Percentiles rank a stretch among this genome's conserved stretches.
phyloP scores from a whole-genome alignment of 139 green algal species.

The Chlamydomonas urium region DNA sequence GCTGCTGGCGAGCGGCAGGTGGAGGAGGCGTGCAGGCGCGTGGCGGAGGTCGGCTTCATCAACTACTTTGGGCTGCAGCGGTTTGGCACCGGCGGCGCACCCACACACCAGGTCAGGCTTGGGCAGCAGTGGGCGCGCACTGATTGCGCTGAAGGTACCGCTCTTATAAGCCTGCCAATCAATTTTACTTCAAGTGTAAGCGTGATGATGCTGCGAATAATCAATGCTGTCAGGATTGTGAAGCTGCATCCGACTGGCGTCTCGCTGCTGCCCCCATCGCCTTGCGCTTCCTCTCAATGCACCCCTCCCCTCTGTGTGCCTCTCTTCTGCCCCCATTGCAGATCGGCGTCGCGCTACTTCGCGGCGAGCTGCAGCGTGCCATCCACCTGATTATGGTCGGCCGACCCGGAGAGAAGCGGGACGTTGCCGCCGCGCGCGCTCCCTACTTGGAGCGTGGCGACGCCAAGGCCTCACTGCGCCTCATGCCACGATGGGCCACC shows the following conservation, averaged over 20 bases:
- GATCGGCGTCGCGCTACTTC: not conserved
- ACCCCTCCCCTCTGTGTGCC: too few relatives aligned
- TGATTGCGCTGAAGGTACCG: too few relatives aligned
- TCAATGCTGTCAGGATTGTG: too few relatives aligned
- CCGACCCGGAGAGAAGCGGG: not conserved
- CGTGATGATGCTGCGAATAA: too few relatives aligned
- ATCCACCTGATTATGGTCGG: not conserved
- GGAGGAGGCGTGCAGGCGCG: constrained; percentile 30
- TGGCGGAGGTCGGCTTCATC: constrained; percentile 72
- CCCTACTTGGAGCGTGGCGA: not conserved
- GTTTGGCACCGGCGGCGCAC: constrained; percentile 72
- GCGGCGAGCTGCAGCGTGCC: not conserved
- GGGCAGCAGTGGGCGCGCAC: too few relatives aligned
- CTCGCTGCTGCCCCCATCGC: too few relatives aligned
- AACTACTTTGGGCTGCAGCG: constrained; percentile 97
- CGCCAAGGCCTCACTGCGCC: constrained; percentile 36
- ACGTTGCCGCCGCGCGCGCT: not conserved
- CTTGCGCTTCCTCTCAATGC: too few relatives aligned
- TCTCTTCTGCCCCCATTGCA: too few relatives aligned
- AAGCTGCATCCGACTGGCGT: too few relatives aligned
- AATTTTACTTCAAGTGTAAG: too few relatives aligned
- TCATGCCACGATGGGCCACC: constrained; percentile 51
- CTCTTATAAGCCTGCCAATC: too few relatives aligned
- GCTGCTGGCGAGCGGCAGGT: too few relatives aligned
- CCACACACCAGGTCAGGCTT: constrained; percentile 6